A percentile compares a stretch with the other conserved stretches of the same genome.
phyloP scores from a whole-genome alignment of 2,329 filamentous ascomycete genomes.

The Akanthomyces muscarius region DNA sequence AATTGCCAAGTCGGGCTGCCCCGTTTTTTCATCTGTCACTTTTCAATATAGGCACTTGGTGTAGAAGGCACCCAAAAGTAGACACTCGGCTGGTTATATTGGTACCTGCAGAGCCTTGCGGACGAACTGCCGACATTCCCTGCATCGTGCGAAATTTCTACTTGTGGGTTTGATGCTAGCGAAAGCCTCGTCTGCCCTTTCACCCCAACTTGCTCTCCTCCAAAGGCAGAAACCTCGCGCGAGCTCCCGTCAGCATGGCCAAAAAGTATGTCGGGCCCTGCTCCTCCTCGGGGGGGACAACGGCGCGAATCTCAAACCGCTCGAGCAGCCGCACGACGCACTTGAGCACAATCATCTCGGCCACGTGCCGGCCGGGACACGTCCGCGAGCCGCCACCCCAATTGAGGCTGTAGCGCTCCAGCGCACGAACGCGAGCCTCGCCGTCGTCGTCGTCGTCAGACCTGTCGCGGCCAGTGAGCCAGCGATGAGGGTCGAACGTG shows the following conservation, averaged over 20 bases:
- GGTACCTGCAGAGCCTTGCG: not conserved
- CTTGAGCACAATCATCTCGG: conserved; percentile 47
- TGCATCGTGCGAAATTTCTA: not conserved
- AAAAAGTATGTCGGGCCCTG: conserved; percentile 46
- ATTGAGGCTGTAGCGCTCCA: conserved; percentile 47
- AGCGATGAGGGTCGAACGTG: conserved; percentile 43
- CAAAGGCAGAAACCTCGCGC: not conserved
- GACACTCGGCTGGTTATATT: not conserved
- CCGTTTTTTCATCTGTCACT: not conserved
- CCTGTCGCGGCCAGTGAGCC: conserved; percentile 32
- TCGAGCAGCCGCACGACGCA: conserved; percentile 38
- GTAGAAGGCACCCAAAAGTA: not conserved
- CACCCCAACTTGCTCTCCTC: not conserved
- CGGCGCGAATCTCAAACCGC: conserved; percentile 42
- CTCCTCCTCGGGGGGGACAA: conserved; percentile 32
- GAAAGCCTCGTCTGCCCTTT: not conserved
- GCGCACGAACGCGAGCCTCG: conserved; percentile 29
- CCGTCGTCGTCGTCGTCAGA: not conserved
- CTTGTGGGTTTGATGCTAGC: too few species aligned
- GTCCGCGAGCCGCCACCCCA: conserved; percentile 50
- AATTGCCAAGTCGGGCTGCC: not conserved
- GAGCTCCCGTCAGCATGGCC: conserved; percentile 41
- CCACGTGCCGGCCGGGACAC: conserved; percentile 49
- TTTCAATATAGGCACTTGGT: not conserved
- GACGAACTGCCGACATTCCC: not conserved